Conservation (phyloP, 2,329 filamentous ascomycete genomes). For the Diaporthe sp. region DNA sequence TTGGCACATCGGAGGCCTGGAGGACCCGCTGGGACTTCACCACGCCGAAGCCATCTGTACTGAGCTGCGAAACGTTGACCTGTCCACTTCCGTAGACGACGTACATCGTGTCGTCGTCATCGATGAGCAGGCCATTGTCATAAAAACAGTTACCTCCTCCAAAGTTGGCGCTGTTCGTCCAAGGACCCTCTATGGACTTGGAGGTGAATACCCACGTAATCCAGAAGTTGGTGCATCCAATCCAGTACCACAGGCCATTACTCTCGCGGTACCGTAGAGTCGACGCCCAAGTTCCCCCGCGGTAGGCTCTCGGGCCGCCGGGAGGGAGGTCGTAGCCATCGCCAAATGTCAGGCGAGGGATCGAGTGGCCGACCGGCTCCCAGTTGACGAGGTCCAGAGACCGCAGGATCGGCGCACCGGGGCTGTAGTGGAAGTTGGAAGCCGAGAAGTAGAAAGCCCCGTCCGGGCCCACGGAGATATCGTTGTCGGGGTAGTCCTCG, state of each 20-base stretch:
- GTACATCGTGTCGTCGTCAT: conserved; percentile 72
- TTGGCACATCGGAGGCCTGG: conserved; percentile 52
- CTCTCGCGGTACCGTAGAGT: conserved; percentile 65
- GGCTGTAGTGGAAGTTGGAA: conserved; percentile 33
- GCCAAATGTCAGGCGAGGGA: conserved; percentile 61
- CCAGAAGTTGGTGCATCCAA: conserved; percentile 66
- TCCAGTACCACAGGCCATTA: conserved; percentile 68
- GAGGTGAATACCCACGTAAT: conserved; percentile 69
- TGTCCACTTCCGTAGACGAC: conserved; percentile 66
- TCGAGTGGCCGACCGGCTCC: conserved; percentile 61
- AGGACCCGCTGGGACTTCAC: conserved; percentile 62
- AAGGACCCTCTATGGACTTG: conserved; percentile 56
- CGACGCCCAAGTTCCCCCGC: conserved; percentile 69
- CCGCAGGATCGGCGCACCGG: conserved; percentile 67
- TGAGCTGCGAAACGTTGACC: conserved; percentile 66
- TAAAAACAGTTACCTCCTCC: conserved; percentile 65
- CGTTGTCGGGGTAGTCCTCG: conserved; percentile 53
- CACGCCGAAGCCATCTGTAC: conserved; percentile 60
- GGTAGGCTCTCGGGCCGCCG: conserved; percentile 60
- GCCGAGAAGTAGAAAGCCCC: conserved; percentile 28
- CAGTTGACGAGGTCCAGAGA: conserved; percentile 70
- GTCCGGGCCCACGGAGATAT: conserved; percentile 20
- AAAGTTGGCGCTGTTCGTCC: conserved; percentile 55
- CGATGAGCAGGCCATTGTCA: conserved; percentile 70
- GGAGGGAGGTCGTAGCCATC: conserved; percentile 61